Percentiles rank a stretch among this genome's conserved stretches.
phyloP scores from a whole-genome alignment of 169 alveolate species.

The Cytauxzoon felis region DNA sequence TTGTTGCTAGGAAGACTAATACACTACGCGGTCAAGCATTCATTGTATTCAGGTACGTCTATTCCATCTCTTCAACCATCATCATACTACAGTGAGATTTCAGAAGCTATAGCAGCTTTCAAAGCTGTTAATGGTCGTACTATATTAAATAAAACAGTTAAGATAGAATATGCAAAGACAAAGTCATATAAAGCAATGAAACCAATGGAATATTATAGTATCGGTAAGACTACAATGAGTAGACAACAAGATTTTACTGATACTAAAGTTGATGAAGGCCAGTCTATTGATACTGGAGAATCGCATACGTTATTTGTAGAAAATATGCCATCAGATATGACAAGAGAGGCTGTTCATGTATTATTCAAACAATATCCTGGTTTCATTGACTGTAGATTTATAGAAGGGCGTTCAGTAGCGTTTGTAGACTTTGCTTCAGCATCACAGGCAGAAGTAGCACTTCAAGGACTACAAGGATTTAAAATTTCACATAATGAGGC shows the following conservation, averaged over 20 bases:
- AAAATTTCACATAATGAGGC: slow-evolving; percentile 73
- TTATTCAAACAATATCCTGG: slow-evolving; percentile 83
- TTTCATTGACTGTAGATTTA: slow-evolving; percentile 69
- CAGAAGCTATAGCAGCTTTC: slow-evolving; percentile 78
- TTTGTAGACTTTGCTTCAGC: slow-evolving; percentile 74
- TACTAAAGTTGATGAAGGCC: not conserved
- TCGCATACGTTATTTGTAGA: slow-evolving; percentile 76
- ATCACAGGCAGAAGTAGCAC: slow-evolving; percentile 76
- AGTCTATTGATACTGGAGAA: slow-evolving; percentile 28
- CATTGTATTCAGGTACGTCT: slow-evolving; percentile 68
- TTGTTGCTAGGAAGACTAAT: slow-evolving; percentile 66
- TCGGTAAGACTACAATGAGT: slow-evolving; percentile 34
- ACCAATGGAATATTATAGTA: slow-evolving; percentile 65
- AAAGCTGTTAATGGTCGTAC: slow-evolving; percentile 73
- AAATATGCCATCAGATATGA: slow-evolving; percentile 75
- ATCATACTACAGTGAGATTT: slow-evolving; percentile 58
- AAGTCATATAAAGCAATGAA: slow-evolving; percentile 62
- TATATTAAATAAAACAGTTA: slow-evolving; percentile 68
- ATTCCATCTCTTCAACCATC: not conserved
- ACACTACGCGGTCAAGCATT: slow-evolving; percentile 81
- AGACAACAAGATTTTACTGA: not conserved
- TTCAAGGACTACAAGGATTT: slow-evolving; percentile 80
- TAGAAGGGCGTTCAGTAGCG: slow-evolving; percentile 80
- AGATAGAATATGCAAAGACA: slow-evolving; percentile 76
- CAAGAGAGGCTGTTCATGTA: slow-evolving; percentile 71